Evolutionary conservation across 2,329 filamentous ascomycete genomes (phyloP), one percentile per base, ranked within the genome.

Genomic region (Sarocladium oryzae): DNA sequence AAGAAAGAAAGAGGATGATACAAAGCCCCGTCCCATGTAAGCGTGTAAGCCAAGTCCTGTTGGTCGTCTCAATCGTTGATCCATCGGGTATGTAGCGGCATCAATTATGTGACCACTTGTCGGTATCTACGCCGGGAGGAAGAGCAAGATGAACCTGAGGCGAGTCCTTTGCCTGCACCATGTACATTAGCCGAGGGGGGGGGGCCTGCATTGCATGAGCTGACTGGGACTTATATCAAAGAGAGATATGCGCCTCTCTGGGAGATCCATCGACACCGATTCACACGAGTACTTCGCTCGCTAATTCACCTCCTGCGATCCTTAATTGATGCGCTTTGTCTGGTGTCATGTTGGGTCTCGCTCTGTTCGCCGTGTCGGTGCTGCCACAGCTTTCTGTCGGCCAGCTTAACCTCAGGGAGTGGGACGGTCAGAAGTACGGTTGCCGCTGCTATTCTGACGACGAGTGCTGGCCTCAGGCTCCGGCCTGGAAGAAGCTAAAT

Each of bases 381-480:
- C 20, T 48, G 43, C 43, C 43, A 18, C 43, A 48, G 26, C 43
- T 48, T 33, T 24, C 11, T 21, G 16, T 48, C 6, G 43, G 8
- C 4, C 15, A 33, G 24, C 43, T 48, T n/a, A 10, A 18, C 15
- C 9, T 26, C 26, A 16, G 43, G 13, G 43, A 50, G 20, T 64
- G 61, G 61, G 58, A 66, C 6, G 62, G 60, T 4, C 51, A 51
- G n/a, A 23, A 56, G 4, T 66, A 64, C 43, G 59, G 56, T 32
- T 67, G 63, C 49, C 66, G 66, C 51, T 67, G 63, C 52, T 66
- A 65, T 50, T 8, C 56, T 8, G 64, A 57, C 9, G 60, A 66
- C 20, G 52, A 55, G 13, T 66, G 64, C 53, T 67, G 64, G 64
- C 64, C 64, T n/a, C 56, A 48, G 13, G 18, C 55, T 5, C 41